Evolutionary conservation across 352 stramenopile species (phyloP).

Genomic region (Aphanomyces invadans): DNA sequence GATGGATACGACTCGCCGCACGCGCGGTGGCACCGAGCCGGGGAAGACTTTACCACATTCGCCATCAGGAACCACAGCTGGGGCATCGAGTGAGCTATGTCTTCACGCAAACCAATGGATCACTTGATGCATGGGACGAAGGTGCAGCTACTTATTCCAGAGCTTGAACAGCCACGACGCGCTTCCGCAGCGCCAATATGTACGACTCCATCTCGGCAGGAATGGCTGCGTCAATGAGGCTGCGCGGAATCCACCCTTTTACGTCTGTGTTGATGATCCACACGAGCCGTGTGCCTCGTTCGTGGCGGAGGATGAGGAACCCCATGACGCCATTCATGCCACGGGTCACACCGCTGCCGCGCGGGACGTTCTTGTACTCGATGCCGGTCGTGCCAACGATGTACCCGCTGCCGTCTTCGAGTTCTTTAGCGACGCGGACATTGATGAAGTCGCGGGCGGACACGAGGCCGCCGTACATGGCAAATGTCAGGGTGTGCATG

Average conservation of each 20-base stretch:
- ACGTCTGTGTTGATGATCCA: conserved; percentile 19
- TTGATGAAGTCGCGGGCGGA: conserved; percentile 10
- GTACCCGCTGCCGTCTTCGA: background rate
- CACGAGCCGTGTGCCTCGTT: background rate
- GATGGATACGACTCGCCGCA: no score
- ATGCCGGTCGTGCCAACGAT: conserved; percentile 11
- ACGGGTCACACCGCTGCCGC: background rate
- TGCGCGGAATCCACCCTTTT: conserved; percentile 9
- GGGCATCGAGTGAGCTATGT: no score
- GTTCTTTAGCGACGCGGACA: background rate
- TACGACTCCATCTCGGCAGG: conserved; percentile 10
- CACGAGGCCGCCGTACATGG: conserved; percentile 11
- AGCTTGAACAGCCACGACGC: background rate
- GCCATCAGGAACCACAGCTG: no score
- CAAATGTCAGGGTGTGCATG: conserved; percentile 7
- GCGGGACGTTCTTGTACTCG: background rate
- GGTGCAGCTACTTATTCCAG: background rate
- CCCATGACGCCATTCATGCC: conserved; percentile 14
- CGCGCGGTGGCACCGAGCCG: no score
- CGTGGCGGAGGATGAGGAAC: conserved; percentile 1
- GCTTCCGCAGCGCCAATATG: background rate
- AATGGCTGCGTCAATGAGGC: conserved; percentile 16
- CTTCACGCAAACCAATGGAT: background rate
- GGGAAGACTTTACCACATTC: no score
- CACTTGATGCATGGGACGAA: background rate